These are phyloP conservation scores for Cladosporium sp. DNA, from an alignment of 2,329 filamentous ascomycete genomes.

Conservation along the genomic window DNA sequence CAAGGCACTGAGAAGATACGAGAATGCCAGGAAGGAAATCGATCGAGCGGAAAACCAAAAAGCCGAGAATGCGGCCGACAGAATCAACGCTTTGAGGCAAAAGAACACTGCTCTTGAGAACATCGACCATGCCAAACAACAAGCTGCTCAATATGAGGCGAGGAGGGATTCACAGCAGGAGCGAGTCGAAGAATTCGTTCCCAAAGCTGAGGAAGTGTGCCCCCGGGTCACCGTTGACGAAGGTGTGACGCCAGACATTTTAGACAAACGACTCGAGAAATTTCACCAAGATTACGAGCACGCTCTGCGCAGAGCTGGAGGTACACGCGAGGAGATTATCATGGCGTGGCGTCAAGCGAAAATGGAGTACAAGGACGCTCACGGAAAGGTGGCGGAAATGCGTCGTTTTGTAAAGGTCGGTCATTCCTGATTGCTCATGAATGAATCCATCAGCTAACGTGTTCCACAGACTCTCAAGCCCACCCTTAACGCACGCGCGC, in stretches of 20 bases:
- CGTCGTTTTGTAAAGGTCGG: slow-evolving; percentile 37
- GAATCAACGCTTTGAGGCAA: slow-evolving; percentile 33
- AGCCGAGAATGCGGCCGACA: slow-evolving; percentile 28
- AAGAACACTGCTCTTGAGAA: slow-evolving; percentile 40
- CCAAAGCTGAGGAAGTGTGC: slow-evolving; percentile 21
- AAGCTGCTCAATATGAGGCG: slow-evolving; percentile 27
- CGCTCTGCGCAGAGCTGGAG: slow-evolving; percentile 28
- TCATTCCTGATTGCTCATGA: slow-evolving; percentile 29
- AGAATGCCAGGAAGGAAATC: slow-evolving; percentile 21
- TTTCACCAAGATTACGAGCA: slow-evolving; percentile 28
- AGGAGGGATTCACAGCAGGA: slow-evolving; percentile 27
- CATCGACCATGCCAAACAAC: slow-evolving; percentile 32
- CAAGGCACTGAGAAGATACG: slow-evolving; percentile 25
- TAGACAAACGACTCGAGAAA: slow-evolving; percentile 30
- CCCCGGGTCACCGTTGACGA: slow-evolving; percentile 25
- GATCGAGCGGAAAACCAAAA: slow-evolving; percentile 31
- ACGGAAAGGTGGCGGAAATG: slow-evolving; percentile 20
- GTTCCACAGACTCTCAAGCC: slow-evolving; percentile 46
- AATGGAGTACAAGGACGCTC: slow-evolving; percentile 20
- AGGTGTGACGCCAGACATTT: slow-evolving; percentile 29
- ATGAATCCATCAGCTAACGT: not conserved
- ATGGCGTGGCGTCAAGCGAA: slow-evolving; percentile 28
- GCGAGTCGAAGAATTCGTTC: slow-evolving; percentile 24
- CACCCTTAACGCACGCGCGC: slow-evolving; percentile 65
- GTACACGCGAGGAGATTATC: slow-evolving; percentile 28